These are phyloP conservation scores for Coffea humblotiana DNA, from an alignment of 305 asterid species.

Conservation along the genomic window DNA sequence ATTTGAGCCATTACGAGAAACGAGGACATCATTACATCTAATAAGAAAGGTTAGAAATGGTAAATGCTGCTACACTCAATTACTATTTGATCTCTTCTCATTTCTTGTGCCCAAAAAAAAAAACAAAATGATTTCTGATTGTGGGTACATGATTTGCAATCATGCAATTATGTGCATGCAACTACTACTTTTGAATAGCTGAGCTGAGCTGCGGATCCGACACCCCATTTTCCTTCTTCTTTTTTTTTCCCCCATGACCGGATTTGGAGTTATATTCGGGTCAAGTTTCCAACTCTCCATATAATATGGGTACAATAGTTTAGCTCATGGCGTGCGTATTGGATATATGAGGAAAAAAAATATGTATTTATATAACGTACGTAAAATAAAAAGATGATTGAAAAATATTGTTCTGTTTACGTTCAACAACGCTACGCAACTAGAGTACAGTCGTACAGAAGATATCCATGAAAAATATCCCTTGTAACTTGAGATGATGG, in stretches of 20 bases:
- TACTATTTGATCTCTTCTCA: background rate
- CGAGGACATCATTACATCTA: conserved; percentile 14
- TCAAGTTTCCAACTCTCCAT: background rate
- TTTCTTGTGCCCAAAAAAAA: background rate
- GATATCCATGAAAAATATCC: too few relatives aligned
- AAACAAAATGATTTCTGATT: background rate
- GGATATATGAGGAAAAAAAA: too few relatives aligned
- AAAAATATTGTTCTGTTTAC: too few relatives aligned
- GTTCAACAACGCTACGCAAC: too few relatives aligned
- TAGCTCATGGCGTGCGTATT: too few relatives aligned
- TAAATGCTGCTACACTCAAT: background rate
- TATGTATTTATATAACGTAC: too few relatives aligned
- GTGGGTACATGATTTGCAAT: background rate
- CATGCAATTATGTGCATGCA: conserved; percentile 3
- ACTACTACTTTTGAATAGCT: background rate
- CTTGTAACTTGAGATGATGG: too few relatives aligned
- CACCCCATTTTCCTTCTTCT: background rate
- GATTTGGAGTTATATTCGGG: background rate
- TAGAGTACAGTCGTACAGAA: too few relatives aligned
- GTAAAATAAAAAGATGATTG: too few relatives aligned
- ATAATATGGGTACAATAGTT: too few relatives aligned
- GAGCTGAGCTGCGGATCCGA: background rate
- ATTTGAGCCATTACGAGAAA: conserved; percentile 11
- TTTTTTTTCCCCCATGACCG: background rate
- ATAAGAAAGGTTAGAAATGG: background rate